phyloP scores from a whole-genome alignment of 768 basidiomycete genomes.

The Podaxis rugospora region DNA sequence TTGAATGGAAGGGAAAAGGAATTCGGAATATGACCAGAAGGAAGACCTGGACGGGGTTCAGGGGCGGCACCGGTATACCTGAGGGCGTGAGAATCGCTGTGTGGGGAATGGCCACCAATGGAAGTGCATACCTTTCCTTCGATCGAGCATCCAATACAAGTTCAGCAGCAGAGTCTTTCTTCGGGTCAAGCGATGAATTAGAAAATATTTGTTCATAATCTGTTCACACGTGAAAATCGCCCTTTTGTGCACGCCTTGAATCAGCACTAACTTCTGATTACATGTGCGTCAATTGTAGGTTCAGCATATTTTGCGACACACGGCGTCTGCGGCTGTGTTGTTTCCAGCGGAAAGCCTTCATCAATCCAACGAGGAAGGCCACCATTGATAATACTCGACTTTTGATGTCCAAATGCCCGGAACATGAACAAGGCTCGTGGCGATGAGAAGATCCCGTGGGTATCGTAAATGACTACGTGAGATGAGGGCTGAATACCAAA shows the following conservation, averaged over 20 bases:
- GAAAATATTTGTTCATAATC: slow-evolving; percentile 78
- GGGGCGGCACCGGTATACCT: slow-evolving; percentile 81
- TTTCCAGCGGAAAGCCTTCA: slow-evolving; percentile 56
- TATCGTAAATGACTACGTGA: slow-evolving; percentile 90
- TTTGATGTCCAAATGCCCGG: slow-evolving; percentile 82
- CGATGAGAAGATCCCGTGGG: slow-evolving; percentile 85
- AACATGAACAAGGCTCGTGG: slow-evolving; percentile 95
- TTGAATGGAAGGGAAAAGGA: slow-evolving; percentile 85
- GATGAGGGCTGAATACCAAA: slow-evolving; percentile 70
- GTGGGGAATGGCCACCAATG: not conserved
- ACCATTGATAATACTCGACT: slow-evolving; percentile 89
- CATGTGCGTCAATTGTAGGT: slow-evolving; percentile 46
- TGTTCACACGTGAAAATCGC: slow-evolving; percentile 23
- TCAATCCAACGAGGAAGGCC: slow-evolving; percentile 81
- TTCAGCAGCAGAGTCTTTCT: slow-evolving; percentile 43
- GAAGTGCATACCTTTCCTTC: slow-evolving; percentile 57
- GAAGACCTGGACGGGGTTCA: slow-evolving; percentile 84
- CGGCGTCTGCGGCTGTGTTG: slow-evolving; percentile 24
- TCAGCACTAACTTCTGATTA: slow-evolving; percentile 47
- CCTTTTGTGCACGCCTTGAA: not conserved
- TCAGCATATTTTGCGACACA: slow-evolving; percentile 39
- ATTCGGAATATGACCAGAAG: slow-evolving; percentile 90
- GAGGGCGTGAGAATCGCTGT: slow-evolving; percentile 1
- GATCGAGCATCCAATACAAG: slow-evolving; percentile 88
- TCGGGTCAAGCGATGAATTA: slow-evolving; percentile 53